Conservation (phyloP, 1,284 basidiomycete genomes). For the Veloboletus limbatus region DNA sequence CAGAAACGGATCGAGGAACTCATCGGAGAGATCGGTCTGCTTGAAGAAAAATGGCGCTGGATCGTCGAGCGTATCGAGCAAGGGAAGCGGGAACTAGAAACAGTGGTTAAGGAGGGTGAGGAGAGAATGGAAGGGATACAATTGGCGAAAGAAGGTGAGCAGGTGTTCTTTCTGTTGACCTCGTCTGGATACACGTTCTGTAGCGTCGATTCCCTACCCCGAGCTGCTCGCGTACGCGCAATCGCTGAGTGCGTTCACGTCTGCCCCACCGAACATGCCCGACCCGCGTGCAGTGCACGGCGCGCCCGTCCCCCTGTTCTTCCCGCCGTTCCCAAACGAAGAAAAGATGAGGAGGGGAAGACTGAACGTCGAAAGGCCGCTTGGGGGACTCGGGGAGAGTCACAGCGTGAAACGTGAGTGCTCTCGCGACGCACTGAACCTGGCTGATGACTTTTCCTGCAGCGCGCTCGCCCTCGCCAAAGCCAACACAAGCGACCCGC, state of each 20-base stretch:
- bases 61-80: constrained; percentile 60
- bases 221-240: constrained; percentile 79
- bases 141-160: constrained; percentile 64
- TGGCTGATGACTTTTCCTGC: not conserved
- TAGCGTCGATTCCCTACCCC: constrained; percentile 75
- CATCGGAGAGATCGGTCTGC: constrained; percentile 61
- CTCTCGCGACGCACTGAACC: constrained; percentile 5
- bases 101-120: constrained; percentile 68
- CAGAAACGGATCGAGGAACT: constrained; percentile 70
- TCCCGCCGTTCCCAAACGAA: constrained; percentile 83
- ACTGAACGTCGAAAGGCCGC: constrained; percentile 72
- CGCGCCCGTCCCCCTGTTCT: constrained; percentile 71
- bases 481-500: constrained; percentile 44
- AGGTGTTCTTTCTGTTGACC: not conserved
- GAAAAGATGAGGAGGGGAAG: constrained; percentile 80
- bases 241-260: constrained; percentile 76
- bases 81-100: constrained; percentile 65
- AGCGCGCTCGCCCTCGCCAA: constrained; percentile 56
- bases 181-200: constrained; percentile 6
- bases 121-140: constrained; percentile 65
- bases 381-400: constrained; percentile 73
- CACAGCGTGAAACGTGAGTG: constrained; percentile 73
- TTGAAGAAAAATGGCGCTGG: constrained; percentile 64
- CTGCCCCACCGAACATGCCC: constrained; percentile 80
- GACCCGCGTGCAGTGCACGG: constrained; percentile 57